These are phyloP conservation scores for Cyathus olla DNA, from an alignment of 1,284 basidiomycete genomes.

Conservation along the genomic window DNA sequence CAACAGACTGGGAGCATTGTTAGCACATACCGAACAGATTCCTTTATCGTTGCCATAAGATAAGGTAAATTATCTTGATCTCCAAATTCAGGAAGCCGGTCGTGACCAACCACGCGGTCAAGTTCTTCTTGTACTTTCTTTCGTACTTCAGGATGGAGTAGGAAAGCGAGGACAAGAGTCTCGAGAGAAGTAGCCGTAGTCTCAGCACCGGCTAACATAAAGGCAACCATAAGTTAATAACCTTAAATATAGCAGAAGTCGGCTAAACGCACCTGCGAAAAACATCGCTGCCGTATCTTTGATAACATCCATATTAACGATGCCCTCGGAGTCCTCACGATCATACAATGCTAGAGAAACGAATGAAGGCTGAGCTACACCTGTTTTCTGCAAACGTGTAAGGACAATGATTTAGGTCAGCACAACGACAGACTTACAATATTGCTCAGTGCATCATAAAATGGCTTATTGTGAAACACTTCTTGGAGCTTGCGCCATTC, in stretches of 20 bases:
- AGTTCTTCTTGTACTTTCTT: constrained; percentile 48
- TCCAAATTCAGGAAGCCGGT: constrained; percentile 43
- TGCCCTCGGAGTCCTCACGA: background rate
- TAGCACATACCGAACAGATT: constrained; percentile 43
- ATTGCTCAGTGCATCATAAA: background rate
- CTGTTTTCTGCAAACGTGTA: background rate
- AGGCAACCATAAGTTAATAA: too few species aligned
- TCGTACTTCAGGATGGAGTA: constrained; percentile 47
- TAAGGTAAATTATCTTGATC: constrained; percentile 48
- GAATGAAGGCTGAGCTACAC: background rate
- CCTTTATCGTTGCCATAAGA: constrained; percentile 44
- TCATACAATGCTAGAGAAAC: background rate
- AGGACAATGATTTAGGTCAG: background rate
- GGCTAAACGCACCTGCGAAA: background rate
- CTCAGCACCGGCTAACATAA: too few species aligned
- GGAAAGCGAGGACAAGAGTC: constrained; percentile 39
- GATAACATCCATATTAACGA: background rate
- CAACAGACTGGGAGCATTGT: constrained; percentile 18
- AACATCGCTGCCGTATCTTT: constrained; percentile 1
- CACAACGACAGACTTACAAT: background rate
- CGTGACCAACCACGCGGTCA: constrained; percentile 41
- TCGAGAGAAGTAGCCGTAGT: constrained; percentile 17
- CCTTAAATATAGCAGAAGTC: too few species aligned
- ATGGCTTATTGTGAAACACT: background rate
- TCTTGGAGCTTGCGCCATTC: background rate